Conservation (phyloP, 2,329 filamentous ascomycete species). For the Beauveria medogensis region DNA sequence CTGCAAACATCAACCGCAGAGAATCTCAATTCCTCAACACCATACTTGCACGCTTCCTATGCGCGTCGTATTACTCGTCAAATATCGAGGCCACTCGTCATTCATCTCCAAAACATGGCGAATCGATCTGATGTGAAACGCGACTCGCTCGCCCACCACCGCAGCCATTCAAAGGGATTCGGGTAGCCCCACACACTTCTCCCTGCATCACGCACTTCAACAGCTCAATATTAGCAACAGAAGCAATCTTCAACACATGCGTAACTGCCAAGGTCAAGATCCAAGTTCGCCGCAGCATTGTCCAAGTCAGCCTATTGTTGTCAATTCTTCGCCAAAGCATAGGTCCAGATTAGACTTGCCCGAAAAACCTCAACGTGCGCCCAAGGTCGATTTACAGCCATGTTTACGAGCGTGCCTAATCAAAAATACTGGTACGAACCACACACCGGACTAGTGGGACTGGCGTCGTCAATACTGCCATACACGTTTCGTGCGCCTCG, state of each 20-base stretch:
- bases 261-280: not conserved
- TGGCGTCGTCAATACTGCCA: not conserved
- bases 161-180: not conserved
- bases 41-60: not conserved
- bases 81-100: not conserved
- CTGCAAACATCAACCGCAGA: not conserved
- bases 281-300: not conserved
- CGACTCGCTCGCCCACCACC: not conserved
- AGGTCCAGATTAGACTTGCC: not conserved
- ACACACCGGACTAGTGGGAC: not conserved
- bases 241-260: not conserved
- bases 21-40: not conserved
- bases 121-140: slow-evolving; percentile 1
- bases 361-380: not conserved
- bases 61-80: not conserved
- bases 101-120: not conserved
- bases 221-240: not conserved
- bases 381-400: not conserved
- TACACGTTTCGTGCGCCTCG: slow-evolving; percentile 2
- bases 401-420: not conserved
- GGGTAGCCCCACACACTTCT: slow-evolving; percentile 1
- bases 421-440: no score
- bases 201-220: not conserved
- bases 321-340: not conserved
- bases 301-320: not conserved